Conservation (phyloP, 2,329 filamentous ascomycete species). For the Byssothecium circinans region DNA sequence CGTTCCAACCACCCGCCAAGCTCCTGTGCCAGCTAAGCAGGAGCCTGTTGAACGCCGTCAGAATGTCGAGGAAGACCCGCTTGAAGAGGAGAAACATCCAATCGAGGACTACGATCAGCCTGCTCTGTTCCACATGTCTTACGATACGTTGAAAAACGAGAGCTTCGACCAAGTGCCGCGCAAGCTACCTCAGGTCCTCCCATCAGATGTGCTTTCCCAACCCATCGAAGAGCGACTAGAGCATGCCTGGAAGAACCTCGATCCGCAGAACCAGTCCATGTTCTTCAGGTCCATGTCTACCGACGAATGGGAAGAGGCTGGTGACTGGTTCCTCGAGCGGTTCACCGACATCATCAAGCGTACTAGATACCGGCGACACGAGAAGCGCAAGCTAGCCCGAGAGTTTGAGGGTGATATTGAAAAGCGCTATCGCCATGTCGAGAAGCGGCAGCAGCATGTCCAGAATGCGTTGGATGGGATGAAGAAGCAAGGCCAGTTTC, state of each 20-base stretch:
- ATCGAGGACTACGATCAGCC: constrained; percentile 52
- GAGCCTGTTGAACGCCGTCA: constrained; percentile 12
- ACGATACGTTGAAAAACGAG: constrained; percentile 53
- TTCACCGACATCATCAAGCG: constrained; percentile 55
- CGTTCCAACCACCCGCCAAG: constrained; percentile 2
- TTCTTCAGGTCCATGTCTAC: constrained; percentile 58
- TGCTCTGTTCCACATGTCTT: constrained; percentile 50
- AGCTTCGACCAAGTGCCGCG: constrained; percentile 50
- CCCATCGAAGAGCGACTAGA: constrained; percentile 33
- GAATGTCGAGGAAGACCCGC: constrained; percentile 7
- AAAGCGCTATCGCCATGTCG: constrained; percentile 54
- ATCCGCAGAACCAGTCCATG: constrained; percentile 43
- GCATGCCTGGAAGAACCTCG: constrained; percentile 27
- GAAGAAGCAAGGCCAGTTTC: constrained; percentile 56
- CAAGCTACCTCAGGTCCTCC: constrained; percentile 12
- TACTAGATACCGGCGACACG: constrained; percentile 56
- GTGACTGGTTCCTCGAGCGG: constrained; percentile 61
- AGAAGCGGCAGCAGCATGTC: constrained; percentile 53
- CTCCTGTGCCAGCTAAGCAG: constrained; percentile 4
- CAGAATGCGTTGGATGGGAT: constrained; percentile 56
- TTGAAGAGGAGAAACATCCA: constrained; percentile 11
- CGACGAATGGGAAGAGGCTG: constrained; percentile 63
- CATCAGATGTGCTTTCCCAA: constrained; percentile 29
- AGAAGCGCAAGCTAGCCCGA: constrained; percentile 56
- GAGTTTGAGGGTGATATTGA: constrained; percentile 59